Base-by-base conservation (phyloP, 176 grass and related monocot genomes). In the Poa pratensis region DNA sequence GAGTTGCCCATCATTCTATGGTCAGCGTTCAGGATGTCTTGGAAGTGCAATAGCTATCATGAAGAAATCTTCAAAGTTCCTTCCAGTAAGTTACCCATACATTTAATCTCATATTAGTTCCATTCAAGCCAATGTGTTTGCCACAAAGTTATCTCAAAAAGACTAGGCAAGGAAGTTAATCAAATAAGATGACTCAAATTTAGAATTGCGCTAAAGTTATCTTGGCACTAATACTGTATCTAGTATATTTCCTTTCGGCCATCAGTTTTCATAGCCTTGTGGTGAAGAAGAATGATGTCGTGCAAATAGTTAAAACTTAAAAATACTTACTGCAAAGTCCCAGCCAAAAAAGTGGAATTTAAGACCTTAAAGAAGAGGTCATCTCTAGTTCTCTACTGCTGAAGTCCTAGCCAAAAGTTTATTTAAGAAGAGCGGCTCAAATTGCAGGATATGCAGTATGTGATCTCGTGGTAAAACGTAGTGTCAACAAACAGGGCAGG, bases 41-140 rank as follows among this genome's bases (percentile, higher is more conserved):
- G 72, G 72, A 75, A 75, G 72, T 9, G 48, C 48, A 75, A 75
- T 75, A 52, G 72, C 72, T 75, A 75, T 75, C 26, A 75, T 75
- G 72, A 75, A 75, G 48, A 75, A 75, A 53, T 75, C 72, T 32
- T 75, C 72, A 52, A 75, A 75, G 26, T 75, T 75, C 48, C 72
- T 75, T 32, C 72, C 72, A 75, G 72, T 75, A 75, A 50, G 70
- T 50, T 76, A 45, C 35, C 39, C 18, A 22, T 70, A 67, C 20
- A 69, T 80, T 86, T 73, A 12, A 50, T 39, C 40, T 58, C 45
- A 51, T 74, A 65, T 64, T 64, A 53, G 46, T 49, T 10, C 19
- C 4, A n/a, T 49, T 55, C 58, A 42, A 49, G 28, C 39, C 18
- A 46, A 71, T 78, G 32, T 68, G 32, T 78, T 39, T 85, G 16